phyloP scores from a whole-genome alignment of 73 alveolate species.

The Tetrahymena thermophila region DNA sequence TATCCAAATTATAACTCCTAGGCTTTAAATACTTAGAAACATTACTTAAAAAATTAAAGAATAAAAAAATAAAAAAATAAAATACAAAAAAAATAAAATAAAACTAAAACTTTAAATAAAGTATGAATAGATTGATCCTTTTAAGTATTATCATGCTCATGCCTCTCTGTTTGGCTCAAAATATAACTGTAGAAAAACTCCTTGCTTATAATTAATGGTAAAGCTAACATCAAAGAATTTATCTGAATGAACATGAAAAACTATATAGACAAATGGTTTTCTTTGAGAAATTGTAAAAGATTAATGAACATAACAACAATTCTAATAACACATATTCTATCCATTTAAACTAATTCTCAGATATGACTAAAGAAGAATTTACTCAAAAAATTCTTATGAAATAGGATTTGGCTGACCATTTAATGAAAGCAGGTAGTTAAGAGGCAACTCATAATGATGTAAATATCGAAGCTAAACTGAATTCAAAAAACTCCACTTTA shows the following conservation, averaged over 20 bases:
- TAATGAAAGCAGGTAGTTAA: too few relatives aligned
- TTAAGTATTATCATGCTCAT: neutral
- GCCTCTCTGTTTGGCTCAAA: neutral
- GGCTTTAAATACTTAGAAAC: too few relatives aligned
- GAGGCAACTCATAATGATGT: neutral
- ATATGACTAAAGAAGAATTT: slow-evolving; percentile 36
- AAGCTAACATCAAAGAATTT: neutral
- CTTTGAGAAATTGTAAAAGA: slow-evolving; percentile 2
- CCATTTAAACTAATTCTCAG: slow-evolving; percentile 15
- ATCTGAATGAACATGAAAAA: neutral
- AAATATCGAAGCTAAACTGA: neutral
- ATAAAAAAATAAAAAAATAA: too few relatives aligned
- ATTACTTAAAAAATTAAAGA: too few relatives aligned
- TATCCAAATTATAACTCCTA: too few relatives aligned
- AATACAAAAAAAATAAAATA: too few relatives aligned
- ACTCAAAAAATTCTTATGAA: neutral
- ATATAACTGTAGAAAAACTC: neutral
- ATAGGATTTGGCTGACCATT: neutral
- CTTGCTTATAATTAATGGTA: neutral
- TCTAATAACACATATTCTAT: neutral
- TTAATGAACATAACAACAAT: slow-evolving; percentile 3
- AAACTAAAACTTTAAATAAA: too few relatives aligned
- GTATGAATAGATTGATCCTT: neutral
- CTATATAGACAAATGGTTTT: neutral
- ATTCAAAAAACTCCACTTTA: neutral